Evolutionary conservation across 495 filamentous ascomycete genomes (phyloP).

Genomic region (Aspergillus saccharolyticus): DNA sequence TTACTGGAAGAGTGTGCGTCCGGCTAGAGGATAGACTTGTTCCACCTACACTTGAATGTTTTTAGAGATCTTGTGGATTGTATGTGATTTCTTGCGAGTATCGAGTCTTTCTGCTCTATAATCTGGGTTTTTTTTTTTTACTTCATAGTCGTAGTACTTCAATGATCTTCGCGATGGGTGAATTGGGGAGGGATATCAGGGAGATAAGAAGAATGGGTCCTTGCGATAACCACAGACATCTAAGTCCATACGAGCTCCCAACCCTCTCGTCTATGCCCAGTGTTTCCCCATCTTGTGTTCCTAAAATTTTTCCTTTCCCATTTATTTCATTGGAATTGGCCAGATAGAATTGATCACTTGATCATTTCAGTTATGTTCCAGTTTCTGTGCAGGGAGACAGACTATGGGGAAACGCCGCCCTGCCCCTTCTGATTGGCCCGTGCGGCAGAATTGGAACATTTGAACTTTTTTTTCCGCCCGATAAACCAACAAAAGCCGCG

Average conservation of each 20-base stretch:
- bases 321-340: too few relatives aligned
- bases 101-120: not conserved
- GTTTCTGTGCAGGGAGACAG: too few relatives aligned
- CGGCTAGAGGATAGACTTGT: not conserved
- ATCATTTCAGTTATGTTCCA: too few relatives aligned
- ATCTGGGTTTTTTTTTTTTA: too few relatives aligned
- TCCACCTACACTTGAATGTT: not conserved
- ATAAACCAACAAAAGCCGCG: not conserved
- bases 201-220: not conserved
- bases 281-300: too few relatives aligned
- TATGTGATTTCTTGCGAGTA: not conserved
- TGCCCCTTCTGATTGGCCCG: conserved; percentile 33
- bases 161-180: too few relatives aligned
- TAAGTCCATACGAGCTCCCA: too few relatives aligned
- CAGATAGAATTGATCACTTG: too few relatives aligned
- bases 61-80: not conserved
- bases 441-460: conserved; percentile 31
- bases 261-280: too few relatives aligned
- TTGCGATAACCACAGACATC: not conserved
- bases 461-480: conserved; percentile 21
- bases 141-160: too few relatives aligned
- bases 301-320: too few relatives aligned
- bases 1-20: not conserved
- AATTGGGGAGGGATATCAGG: not conserved
- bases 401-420: too few relatives aligned